Percentiles rank a stretch among this genome's conserved stretches.
These are phyloP conservation scores for Colletotrichum theobromicola DNA, from an alignment of 2,329 filamentous ascomycete species.

Conservation along the genomic window DNA sequence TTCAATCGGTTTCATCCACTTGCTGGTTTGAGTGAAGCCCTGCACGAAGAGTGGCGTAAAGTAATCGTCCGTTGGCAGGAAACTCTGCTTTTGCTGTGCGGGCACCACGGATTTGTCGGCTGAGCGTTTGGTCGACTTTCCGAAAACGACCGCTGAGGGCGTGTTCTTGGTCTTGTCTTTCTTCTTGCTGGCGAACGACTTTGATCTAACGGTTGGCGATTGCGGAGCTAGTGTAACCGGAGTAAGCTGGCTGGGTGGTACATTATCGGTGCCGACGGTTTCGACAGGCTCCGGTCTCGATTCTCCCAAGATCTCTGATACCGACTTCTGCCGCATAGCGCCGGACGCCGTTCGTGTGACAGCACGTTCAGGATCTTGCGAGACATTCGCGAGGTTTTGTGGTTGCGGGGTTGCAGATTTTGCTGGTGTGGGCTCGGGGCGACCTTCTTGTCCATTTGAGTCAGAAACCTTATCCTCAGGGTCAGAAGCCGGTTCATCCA, in stretches of 20 bases:
- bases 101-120: slow-evolving; percentile 52
- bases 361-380: slow-evolving; percentile 52
- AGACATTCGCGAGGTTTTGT: slow-evolving; percentile 24
- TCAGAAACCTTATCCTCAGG: slow-evolving; percentile 17
- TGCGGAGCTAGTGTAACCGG: slow-evolving; percentile 48
- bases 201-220: slow-evolving; percentile 40
- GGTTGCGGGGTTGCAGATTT: slow-evolving; percentile 19
- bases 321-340: slow-evolving; percentile 73
- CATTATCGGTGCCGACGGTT: slow-evolving; percentile 31
- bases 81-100: slow-evolving; percentile 44
- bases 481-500: slow-evolving; percentile 29
- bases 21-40: slow-evolving; percentile 58
- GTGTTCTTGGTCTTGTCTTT: slow-evolving; percentile 68
- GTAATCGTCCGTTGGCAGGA: slow-evolving; percentile 63
- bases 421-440: not conserved
- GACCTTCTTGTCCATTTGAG: not conserved
- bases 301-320: slow-evolving; percentile 73
- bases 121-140: slow-evolving; percentile 62
- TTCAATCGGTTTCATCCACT: slow-evolving; percentile 68
- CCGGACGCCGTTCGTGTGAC: slow-evolving; percentile 74
- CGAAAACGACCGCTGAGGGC: slow-evolving; percentile 79
- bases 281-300: slow-evolving; percentile 39
- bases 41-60: slow-evolving; percentile 68
- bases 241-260: slow-evolving; percentile 39
- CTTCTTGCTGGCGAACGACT: slow-evolving; percentile 39